Conservation (phyloP, 139 green algal species). For the Diplosphaera chodatii region DNA sequence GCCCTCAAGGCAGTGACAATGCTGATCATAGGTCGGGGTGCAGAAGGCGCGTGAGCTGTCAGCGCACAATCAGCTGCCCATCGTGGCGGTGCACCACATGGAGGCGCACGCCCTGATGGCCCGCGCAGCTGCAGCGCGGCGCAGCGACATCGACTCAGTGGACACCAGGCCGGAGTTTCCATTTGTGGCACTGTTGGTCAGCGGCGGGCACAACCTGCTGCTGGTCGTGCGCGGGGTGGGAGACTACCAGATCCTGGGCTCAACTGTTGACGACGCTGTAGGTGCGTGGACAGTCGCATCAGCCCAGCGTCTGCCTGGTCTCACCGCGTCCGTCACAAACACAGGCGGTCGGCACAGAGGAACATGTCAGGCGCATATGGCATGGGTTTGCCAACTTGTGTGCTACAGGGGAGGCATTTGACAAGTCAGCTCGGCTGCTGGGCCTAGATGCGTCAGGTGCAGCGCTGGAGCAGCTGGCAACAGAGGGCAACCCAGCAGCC, state of each 20-base stretch:
- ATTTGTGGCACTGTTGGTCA: constrained; percentile 90
- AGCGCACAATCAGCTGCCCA: constrained; percentile 43
- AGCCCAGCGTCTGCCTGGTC: no score
- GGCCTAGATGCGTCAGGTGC: constrained; percentile 76
- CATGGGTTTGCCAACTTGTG: no score
- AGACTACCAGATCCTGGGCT: constrained; percentile 83
- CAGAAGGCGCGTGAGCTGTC: constrained; percentile 76
- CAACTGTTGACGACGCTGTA: constrained; percentile 90
- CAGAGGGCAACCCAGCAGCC: constrained; percentile 49
- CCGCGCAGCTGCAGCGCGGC: constrained; percentile 25
- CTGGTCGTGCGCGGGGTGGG: constrained; percentile 83
- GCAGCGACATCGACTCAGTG: background rate
- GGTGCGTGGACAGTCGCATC: constrained; percentile 39
- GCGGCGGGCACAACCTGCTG: constrained; percentile 92
- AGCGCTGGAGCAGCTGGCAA: constrained; percentile 70
- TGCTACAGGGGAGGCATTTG: constrained; percentile 88
- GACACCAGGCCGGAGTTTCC: constrained; percentile 59
- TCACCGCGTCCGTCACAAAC: no score
- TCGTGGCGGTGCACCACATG: constrained; percentile 96
- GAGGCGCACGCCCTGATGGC: constrained; percentile 95
- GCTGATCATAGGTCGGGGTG: constrained; percentile 88
- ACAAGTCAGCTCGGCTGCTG: constrained; percentile 94
- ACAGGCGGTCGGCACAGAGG: no score
- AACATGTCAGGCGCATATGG: no score
- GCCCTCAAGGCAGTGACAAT: background rate